Evolutionary conservation across 2,329 filamentous ascomycete species (phyloP).

Genomic region (Pseudopithomyces maydicus): DNA sequence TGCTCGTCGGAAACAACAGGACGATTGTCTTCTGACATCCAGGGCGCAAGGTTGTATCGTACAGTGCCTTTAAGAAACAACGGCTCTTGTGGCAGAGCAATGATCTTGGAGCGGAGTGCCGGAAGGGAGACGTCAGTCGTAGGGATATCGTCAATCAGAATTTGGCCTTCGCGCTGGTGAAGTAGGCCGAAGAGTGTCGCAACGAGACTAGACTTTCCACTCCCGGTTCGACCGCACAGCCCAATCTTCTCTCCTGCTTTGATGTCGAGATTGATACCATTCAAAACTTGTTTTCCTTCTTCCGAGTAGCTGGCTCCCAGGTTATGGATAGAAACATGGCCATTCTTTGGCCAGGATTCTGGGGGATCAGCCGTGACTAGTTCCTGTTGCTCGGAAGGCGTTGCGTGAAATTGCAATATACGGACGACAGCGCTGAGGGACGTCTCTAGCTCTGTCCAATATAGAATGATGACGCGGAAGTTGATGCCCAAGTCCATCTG

Average conservation of each 20-base stretch:
- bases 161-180: conserved; percentile 43
- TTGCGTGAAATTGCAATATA: conserved; percentile 88
- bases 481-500: conserved; percentile 94
- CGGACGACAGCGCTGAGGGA: conserved; percentile 95
- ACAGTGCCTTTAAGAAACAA: conserved; percentile 53
- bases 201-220: conserved; percentile 51
- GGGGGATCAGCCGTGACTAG: conserved; percentile 65
- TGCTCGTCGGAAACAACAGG: conserved; percentile 12
- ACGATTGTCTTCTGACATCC: conserved; percentile 9
- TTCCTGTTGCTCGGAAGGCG: conserved; percentile 88
- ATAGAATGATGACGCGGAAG: conserved; percentile 80
- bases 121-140: conserved; percentile 48
- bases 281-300: conserved; percentile 37
- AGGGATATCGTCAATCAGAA: conserved; percentile 52
- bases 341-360: conserved; percentile 45
- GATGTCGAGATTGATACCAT: conserved; percentile 50
- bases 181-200: conserved; percentile 49
- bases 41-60: conserved; percentile 48
- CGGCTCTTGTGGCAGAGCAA: conserved; percentile 60
- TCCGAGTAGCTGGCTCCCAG: conserved; percentile 44
- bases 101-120: conserved; percentile 54
- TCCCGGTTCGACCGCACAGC: conserved; percentile 58
- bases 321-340: conserved; percentile 43
- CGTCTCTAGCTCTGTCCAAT: conserved; percentile 73
- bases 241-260: conserved; percentile 38